Base-by-base conservation (phyloP, 2,329 filamentous ascomycete genomes). In the Pseudofabraea citricarpa region DNA sequence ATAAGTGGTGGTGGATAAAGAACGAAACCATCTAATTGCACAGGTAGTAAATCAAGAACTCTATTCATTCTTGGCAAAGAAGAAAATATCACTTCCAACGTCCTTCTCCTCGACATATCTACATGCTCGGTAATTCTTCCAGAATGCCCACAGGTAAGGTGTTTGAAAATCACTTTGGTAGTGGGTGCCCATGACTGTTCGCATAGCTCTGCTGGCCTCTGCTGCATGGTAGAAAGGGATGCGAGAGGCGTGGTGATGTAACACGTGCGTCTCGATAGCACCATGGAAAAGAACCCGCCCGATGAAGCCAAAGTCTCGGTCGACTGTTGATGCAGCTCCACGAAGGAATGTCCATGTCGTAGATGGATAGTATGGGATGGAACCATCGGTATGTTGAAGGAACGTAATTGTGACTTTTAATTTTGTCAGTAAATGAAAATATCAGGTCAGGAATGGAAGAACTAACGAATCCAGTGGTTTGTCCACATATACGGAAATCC, bases 331-430 rank as follows among this genome's bases (percentile, higher is more conserved):
- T 15, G 76, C 62, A 2, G 79, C 77, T 12, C 80, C 80, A 50
- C 77, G 73, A 45, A 76, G 70, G 55, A 75, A 83, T 15, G 73
- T 77, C 79, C 79, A 83, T 35, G 66, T 66, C 21, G 73, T 67
- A 22, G 70, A 69, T 9, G 74, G 71, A 56, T 79, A 83, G 62
- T 83, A 75, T n/a, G 72, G 72, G 15, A 81, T 64, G n/a, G 65
- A 61, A 20, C 37, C 38, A 35, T 85, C 77, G 39, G 79, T 83
- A 70, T 87, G 83, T 64, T 87, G 83, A 13, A 87, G 79, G 63
- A 83, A 87, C 33, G 83, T 87, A 58, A 87, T 86, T 49, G 81
- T 80, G n/a, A 87, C 81, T 79, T 27, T 48, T 21, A 38, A 20
- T 27, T 22, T 23, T 27, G 40, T 55, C 48, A 52, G 57, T 56